Percentiles rank a stretch among this genome's conserved stretches.
These are phyloP conservation scores for Trypanosoma theileri DNA, from an alignment of 208 protist species.

Conservation along the genomic window DNA sequence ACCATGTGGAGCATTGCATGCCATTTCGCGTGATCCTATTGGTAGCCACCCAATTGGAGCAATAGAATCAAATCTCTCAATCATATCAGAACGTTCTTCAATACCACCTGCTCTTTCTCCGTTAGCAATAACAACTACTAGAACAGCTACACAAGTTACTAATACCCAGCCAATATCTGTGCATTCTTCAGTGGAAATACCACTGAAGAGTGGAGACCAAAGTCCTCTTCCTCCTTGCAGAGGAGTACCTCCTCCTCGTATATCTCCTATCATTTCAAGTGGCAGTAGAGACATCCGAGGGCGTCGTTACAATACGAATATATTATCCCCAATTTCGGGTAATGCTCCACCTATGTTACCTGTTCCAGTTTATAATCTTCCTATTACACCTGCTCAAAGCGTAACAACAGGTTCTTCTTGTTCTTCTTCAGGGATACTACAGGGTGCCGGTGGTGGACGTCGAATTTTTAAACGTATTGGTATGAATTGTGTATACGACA, in stretches of 20 bases:
- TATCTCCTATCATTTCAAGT: background rate
- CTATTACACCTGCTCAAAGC: constrained; percentile 1
- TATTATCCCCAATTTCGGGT: background rate
- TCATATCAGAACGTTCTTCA: too few relatives aligned
- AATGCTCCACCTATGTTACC: background rate
- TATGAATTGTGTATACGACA: constrained; percentile 13
- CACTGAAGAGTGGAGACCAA: too few relatives aligned
- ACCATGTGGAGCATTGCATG: too few relatives aligned
- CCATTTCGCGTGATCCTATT: too few relatives aligned
- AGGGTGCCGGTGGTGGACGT: constrained; percentile 12
- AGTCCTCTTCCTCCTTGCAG: background rate
- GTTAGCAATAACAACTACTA: too few relatives aligned
- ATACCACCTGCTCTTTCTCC: too few relatives aligned
- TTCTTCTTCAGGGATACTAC: background rate
- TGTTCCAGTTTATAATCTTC: background rate
- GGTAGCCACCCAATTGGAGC: too few relatives aligned
- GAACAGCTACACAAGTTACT: too few relatives aligned
- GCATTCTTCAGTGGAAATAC: too few relatives aligned
- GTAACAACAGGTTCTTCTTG: background rate
- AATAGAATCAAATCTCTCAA: too few relatives aligned
- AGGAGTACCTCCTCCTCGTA: background rate
- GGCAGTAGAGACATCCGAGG: background rate
- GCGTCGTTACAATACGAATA: background rate
- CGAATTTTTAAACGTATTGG: constrained; percentile 24
- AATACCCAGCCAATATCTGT: too few relatives aligned